Base-by-base conservation (phyloP, 306 rosid genomes). In the Senna tora region DNA sequence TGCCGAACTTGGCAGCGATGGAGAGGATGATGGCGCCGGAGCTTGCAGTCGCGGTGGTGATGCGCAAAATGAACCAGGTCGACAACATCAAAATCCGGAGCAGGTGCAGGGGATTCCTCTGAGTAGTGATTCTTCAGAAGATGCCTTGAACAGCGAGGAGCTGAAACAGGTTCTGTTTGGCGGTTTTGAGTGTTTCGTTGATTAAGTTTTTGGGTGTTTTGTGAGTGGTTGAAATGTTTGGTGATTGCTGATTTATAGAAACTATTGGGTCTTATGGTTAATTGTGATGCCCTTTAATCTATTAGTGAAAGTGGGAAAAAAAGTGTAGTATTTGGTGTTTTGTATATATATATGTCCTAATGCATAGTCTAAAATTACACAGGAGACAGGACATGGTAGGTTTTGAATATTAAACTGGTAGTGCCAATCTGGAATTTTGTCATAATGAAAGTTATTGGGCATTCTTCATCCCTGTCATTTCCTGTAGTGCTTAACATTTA, bases 1-100 rank as follows among this genome's bases (percentile, higher is more conserved):
- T 25, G 56, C 59, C 4, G 72, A 67, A 9, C 45, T 67, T 16
- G 59, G 59, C 16, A 50, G 72, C 72, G 72, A 67, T 32, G 72
- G 11, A 7, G 69, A 64, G 5, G n/a, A 58, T 2, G 64, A 57
- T 4, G 65, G 0, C 42, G 43, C 12, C 45, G 65, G 65, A 25
- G 62, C 62, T 56, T 1, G 38, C 62, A 14, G 38, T 14, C 62
- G 16, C 7, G 22, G 43, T 5, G 65, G 21, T 17, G 55, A 67
- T 16, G 25, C 39, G 21, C 45, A 49, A 9, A 49, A 49, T 13
- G 57, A 66, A 16, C 45, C 20, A 25, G 28, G 5, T 5, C 30
- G 49, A 50, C 58, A 49, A 6, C 45, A 67, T 21, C 69, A 21
- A 4, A 6, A 32, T 32, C 46, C 9, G 16, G 59, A 67, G 14